These are phyloP conservation scores for Penicillium crystallinum DNA, from an alignment of 495 filamentous ascomycete species.

Conservation along the genomic window DNA sequence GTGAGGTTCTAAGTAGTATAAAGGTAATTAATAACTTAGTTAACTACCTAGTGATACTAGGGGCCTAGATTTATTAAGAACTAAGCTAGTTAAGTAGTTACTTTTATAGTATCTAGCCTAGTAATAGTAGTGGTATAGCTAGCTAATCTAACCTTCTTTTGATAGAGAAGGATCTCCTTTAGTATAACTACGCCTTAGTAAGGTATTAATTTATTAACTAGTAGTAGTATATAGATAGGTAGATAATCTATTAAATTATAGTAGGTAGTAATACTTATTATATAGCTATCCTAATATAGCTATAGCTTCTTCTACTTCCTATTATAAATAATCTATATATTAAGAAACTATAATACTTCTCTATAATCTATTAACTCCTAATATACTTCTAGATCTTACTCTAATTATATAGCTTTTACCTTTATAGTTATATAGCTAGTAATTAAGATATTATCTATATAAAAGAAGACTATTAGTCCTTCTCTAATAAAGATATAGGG, in stretches of 20 bases:
- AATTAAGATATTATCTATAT: slow-evolving; percentile 22
- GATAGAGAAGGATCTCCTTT: no score
- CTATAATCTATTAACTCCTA: background rate
- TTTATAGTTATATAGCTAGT: background rate
- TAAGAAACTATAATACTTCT: background rate
- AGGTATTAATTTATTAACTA: no score
- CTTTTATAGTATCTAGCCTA: no score
- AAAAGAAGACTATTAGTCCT: slow-evolving; percentile 19
- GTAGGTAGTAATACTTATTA: background rate
- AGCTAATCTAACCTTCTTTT: no score
- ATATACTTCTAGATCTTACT: background rate
- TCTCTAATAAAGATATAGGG: background rate
- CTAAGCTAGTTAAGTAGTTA: no score
- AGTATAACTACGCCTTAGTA: no score
- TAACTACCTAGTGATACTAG: no score
- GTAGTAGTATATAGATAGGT: no score
- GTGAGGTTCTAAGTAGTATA: no score
- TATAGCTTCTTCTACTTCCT: background rate
- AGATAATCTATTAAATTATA: background rate
- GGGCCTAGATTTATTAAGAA: no score
- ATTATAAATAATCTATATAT: background rate
- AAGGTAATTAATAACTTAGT: no score
- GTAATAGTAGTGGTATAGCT: no score
- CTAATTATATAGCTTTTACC: background rate
- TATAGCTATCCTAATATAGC: background rate